Base-by-base conservation (phyloP, 2,329 filamentous ascomycete species). In the Bipolaris bicolor region DNA sequence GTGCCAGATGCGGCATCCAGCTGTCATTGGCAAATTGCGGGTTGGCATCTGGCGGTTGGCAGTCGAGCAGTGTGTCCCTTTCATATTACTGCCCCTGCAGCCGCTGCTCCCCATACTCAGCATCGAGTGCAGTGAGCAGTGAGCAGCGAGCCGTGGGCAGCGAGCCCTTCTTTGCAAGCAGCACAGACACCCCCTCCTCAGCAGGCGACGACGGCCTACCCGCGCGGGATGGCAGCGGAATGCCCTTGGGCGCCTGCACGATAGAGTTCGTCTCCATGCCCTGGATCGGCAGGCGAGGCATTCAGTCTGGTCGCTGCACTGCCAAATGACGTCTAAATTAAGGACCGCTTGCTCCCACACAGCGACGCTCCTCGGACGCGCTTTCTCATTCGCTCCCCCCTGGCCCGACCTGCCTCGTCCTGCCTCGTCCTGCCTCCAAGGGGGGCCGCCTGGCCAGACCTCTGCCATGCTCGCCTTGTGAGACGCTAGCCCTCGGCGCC, bases 21-120 rank as follows among this genome's bases (percentile, higher is more conserved):
- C 53, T 16, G 31, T 43, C 29, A 55, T 55, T 49, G 46, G 52
- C 46, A 55, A 46, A 33, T 31, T 37, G 43, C 44, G 46, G 51
- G 29, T 20, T 26, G 43, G 51, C 51, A 34, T 41, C 41, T 20
- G 48, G 52, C 51, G 40, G 33, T 34, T 36, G 51, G 46, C 40
- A 24, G 40, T 22, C 20, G 18, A 22, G 40, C 40, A 24, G 20
- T 7, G 11, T 20, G 33, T 37, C 41, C 48, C 48, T 49, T 51
- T 52, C 39, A 56, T 47, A 45, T 49, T 29, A 33, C 49, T 18
- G 53, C 49, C 53, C 53, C 53, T 56, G 49, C 49, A 47, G 31
- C 34, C 7, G 26, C 26, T 6, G 26, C 9, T 29, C 7, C 2
- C 10, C 7, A 1, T 29, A 29, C 9, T 29, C 9, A 10, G 9